Evolutionary conservation across 164 flowering plant genomes (phyloP).

Genomic region (Aristolochia contorta): DNA sequence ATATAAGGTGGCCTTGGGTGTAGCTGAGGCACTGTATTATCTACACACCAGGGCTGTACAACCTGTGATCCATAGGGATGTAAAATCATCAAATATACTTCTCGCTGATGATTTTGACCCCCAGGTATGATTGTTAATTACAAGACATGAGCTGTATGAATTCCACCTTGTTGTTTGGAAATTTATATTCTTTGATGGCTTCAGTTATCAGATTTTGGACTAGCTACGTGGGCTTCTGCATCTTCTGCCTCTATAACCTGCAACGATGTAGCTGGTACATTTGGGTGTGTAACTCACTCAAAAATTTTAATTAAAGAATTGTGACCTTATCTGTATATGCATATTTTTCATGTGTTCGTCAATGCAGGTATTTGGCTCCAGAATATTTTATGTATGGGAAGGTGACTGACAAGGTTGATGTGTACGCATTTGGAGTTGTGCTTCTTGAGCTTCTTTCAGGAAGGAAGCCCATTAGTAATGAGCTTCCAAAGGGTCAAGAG

Average conservation of each 20-base stretch:
- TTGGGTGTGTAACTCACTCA: conserved; percentile 52
- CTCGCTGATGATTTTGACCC: conserved; percentile 90
- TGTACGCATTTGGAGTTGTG: conserved; percentile 92
- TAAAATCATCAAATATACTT: conserved; percentile 90
- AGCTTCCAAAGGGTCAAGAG: conserved; percentile 72
- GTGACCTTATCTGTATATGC: background rate
- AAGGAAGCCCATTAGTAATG: conserved; percentile 74
- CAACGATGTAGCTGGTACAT: conserved; percentile 91
- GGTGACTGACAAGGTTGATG: conserved; percentile 83
- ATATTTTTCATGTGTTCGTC: conserved; percentile 1
- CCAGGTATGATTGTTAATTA: conserved; percentile 26
- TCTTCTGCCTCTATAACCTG: conserved; percentile 56
- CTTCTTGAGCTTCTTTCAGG: conserved; percentile 96
- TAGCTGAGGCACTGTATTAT: conserved; percentile 87
- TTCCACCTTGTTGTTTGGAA: background rate
- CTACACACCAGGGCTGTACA: conserved; percentile 45
- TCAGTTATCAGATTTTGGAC: conserved; percentile 96
- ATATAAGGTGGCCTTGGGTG: conserved; percentile 79
- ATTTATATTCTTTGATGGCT: background rate
- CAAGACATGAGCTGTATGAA: background rate
- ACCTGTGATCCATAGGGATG: conserved; percentile 90
- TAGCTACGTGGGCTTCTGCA: conserved; percentile 73
- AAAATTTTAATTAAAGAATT: background rate
- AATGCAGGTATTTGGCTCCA: conserved; percentile 88
- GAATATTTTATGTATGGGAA: conserved; percentile 96